Base-by-base conservation (phyloP, 345 rosid genomes). In the Corchorus capsularis region DNA sequence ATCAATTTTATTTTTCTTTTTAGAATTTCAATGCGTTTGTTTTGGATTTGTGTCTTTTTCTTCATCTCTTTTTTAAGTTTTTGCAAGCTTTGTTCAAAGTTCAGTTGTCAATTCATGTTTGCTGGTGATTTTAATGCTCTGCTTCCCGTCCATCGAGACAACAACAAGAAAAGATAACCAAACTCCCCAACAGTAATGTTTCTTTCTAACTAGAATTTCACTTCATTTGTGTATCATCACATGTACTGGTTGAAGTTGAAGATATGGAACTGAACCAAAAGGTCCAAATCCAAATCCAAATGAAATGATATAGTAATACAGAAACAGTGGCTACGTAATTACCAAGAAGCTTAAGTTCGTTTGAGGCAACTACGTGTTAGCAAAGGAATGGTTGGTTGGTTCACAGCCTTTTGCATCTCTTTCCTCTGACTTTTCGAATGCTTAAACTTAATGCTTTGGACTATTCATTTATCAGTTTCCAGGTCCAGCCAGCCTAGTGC, bases 31-130 rank as follows among this genome's bases (percentile, higher is more conserved):
- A 71, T 71, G 53, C 52, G 41, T n/a, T 27, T 53, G 11, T 55
- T 55, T 55, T 71, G 49, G 50, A 54, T 62, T 55, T 50, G 22
- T 54, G 50, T 55, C 50, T 6, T 39, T 19, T 55, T 53, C 47
- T 55, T 71, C 46, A 37, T n/a, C 49, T 37, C 67, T 34, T 34
- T 39, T 39, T 1, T 15, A 45, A 45, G 37, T 46, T 20, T 55
- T 20, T 39, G 5, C n/a, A 11, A 56, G 17, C 52, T n/a, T 39
- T 56, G 64, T 11, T 71, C 63, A 54, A 20, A 71, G 75, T 27
- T 71, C 63, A 71, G 53, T 71, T 37, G 75, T 71, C 75, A 54
- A 71, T 71, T 56, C 75, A 37, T 12, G 47, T 12, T 11, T n/a
- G 6, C 63, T 41, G 19, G 17, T 71, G 53, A 54, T 55, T 71